Base-by-base conservation (phyloP, 2,329 filamentous ascomycete species). In the Neofusicoccum sp. region DNA sequence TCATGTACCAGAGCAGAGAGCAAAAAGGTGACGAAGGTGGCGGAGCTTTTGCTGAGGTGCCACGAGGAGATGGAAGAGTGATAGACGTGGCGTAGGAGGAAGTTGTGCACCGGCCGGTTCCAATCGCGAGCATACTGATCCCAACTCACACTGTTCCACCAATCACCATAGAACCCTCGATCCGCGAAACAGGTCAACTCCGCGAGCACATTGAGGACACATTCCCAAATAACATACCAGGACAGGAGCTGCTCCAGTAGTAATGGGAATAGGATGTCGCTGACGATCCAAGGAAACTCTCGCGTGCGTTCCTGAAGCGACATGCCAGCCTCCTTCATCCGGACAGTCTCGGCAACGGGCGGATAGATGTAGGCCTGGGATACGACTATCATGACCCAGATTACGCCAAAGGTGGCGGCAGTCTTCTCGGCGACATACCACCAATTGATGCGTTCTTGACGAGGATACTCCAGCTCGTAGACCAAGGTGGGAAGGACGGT, bases 201-300 rank as follows among this genome's bases (percentile, higher is more conserved):
- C 3, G 90, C 91, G 28, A 93, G 80, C 12, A 91, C 84, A 73
- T 93, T 93, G 65, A 93, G 79, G 31, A 81, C 73, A 65, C 80
- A 83, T 68, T 83, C 81, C 91, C 91, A 94, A 67, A 93, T 93
- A 33, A 94, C 83, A 73, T 93, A 93, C 88, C 90, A 94, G 0
- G 86, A 83, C 63, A 92, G 83, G 59, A 93, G 76, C 66, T 92
- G 92, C 72, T 93, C 90, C 76, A 92, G 86, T 77, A 93, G 86
- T 66, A 94, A 88, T 0, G 90, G 91, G 65, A 93, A 92, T 7
- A 92, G 81, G 65, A 94, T 82, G 69, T 93, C 90, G 64, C 83
- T 84, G n/a, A 92, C 77, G 62, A 93, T 84, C 84, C 88, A 91
- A 0, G 91, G 90, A 64, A 93, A 92, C 64, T 87, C 84, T 63